Conservation (phyloP, 495 filamentous ascomycete species). For the Aspergillus affinis region DNA sequence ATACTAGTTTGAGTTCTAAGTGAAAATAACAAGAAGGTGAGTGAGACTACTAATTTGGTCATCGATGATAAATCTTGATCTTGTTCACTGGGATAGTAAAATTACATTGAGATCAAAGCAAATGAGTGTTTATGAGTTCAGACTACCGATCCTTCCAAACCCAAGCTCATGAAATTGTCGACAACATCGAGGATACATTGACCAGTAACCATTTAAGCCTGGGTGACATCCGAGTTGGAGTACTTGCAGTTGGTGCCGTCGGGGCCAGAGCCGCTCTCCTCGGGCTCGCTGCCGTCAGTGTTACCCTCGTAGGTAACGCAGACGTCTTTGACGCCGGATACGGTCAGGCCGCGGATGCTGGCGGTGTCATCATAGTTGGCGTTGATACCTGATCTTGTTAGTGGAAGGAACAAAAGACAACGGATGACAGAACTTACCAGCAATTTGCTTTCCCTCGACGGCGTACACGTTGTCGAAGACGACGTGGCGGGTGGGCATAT, state of each 20-base stretch:
- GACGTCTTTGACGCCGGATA: slow-evolving; percentile 3
- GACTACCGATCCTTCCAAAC: no score
- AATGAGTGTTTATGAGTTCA: no score
- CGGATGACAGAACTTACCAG: slow-evolving; percentile 5
- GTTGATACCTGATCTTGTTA: slow-evolving; percentile 15
- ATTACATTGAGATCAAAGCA: no score
- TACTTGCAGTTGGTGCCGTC: slow-evolving; percentile 1
- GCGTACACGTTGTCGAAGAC: slow-evolving; percentile 51
- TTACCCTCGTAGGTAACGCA: slow-evolving; percentile 42
- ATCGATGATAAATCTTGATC: no score
- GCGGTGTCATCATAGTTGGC: slow-evolving; percentile 25
- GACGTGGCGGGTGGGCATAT: slow-evolving; percentile 41
- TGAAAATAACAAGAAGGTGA: no score
- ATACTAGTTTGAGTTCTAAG: no score
- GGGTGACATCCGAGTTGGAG: background rate
- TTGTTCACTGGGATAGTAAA: no score
- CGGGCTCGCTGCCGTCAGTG: slow-evolving; percentile 34
- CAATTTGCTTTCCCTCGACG: slow-evolving; percentile 29
- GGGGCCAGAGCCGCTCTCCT: slow-evolving; percentile 5
- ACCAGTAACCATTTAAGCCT: background rate
- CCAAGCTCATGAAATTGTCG: no score
- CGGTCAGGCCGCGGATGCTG: slow-evolving; percentile 4
- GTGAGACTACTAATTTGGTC: no score
- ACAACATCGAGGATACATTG: background rate
- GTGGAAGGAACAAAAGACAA: background rate